Base-by-base conservation (phyloP, 495 filamentous ascomycete genomes). In the Podospora tetraspora region DNA sequence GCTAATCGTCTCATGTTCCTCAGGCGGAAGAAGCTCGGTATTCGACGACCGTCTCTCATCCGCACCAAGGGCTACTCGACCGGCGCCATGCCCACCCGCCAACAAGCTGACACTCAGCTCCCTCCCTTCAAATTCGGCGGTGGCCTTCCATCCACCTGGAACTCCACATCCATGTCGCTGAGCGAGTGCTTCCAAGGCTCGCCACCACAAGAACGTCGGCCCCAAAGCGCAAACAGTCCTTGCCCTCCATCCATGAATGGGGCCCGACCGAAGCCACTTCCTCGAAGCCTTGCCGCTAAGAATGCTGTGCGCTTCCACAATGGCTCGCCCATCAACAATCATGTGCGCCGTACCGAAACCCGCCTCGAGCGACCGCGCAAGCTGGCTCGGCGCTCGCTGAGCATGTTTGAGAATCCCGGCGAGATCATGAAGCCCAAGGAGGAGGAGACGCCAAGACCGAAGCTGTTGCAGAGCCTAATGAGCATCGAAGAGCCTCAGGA, bases 331-430 rank as follows among this genome's bases (percentile, higher is more conserved):
- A 83, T 89, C 56, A 82, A 83, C 59, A 85, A 82, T 64, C 89
- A 92, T 66, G 79, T 90, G 58, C 87, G 92, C 66, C 91, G 92
- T 63, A 84, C 84, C 11, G 88, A 89, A 11, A 91, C 90, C 71
- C 89, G 88, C 22, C 85, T 87, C 64, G 84, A 86, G 77, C 89
- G 94, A 62, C 91, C 92, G 16, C 88, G 93, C 69, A 97, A 96
- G 76, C 91, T 92, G 69, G 94, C 92, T 70, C 88, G 95, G 30
- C 87, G 95, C 63, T 97, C 94, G 57, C 83, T 97, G 74, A 97
- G 94, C 82, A 98, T 99, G 95, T 98, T 94, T 79, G 95, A 98
- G 77, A 87, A 90, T 74, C 90, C 94, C 0, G 91, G 86, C 66
- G 95, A 98, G 74, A 84, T 97, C 23, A 90, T 96, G 77, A 89